These are phyloP conservation scores for Claviceps pusilla DNA, from an alignment of 2,329 filamentous ascomycete genomes.

Conservation along the genomic window DNA sequence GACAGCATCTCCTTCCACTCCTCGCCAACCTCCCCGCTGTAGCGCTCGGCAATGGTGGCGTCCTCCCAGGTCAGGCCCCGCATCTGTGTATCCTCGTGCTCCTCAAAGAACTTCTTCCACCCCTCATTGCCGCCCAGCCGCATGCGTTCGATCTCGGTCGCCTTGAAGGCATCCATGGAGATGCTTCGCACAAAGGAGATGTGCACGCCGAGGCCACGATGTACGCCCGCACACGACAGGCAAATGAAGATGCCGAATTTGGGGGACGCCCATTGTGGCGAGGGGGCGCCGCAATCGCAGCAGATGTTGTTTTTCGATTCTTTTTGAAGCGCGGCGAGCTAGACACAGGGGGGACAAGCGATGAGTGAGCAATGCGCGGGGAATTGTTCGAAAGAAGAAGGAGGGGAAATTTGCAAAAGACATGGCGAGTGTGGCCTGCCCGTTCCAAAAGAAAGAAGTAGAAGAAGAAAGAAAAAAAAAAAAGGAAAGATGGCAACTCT, in stretches of 20 bases:
- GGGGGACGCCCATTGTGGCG: slow-evolving; percentile 93
- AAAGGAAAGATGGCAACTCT: neutral
- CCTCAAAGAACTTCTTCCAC: slow-evolving; percentile 78
- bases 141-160: slow-evolving; percentile 85
- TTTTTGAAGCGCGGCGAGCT: slow-evolving; percentile 87
- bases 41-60: slow-evolving; percentile 77
- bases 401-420: neutral
- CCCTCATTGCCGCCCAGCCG: slow-evolving; percentile 75
- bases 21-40: slow-evolving; percentile 78
- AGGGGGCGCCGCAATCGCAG: slow-evolving; percentile 89
- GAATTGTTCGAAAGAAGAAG: neutral
- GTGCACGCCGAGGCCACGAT: slow-evolving; percentile 89
- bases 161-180: slow-evolving; percentile 98
- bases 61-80: slow-evolving; percentile 64
- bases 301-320: slow-evolving; percentile 77
- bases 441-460: neutral
- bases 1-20: slow-evolving; percentile 87
- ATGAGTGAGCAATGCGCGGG: neutral
- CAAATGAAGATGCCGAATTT: slow-evolving; percentile 99
- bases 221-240: slow-evolving; percentile 84
- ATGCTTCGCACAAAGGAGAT: slow-evolving; percentile 96
- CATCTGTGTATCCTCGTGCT: slow-evolving; percentile 50
- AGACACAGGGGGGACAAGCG: slow-evolving; percentile 3
- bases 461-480: too few species aligned
- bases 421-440: slow-evolving; percentile 2